Evolutionary conservation across 1,284 basidiomycete genomes (phyloP).

Genomic region (Cerioporus squamosus): DNA sequence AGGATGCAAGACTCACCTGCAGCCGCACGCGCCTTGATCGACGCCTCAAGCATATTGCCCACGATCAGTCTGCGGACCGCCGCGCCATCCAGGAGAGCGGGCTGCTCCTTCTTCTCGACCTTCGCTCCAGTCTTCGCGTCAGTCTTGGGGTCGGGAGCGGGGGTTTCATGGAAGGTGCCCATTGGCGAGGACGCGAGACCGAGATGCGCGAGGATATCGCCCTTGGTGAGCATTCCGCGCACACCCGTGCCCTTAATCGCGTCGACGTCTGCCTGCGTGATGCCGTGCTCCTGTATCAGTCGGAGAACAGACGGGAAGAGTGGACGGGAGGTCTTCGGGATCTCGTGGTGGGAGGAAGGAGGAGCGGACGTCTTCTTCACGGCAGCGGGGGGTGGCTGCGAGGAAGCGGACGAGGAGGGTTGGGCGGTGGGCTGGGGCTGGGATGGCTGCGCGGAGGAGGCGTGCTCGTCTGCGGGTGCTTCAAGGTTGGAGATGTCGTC

Average conservation of each 20-base stretch:
- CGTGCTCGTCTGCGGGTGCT: constrained; percentile 57
- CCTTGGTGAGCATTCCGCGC: constrained; percentile 92
- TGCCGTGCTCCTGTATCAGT: constrained; percentile 62
- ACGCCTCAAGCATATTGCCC: constrained; percentile 65
- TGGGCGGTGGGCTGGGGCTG: background rate
- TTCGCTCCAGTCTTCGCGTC: no score
- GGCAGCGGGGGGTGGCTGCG: constrained; percentile 16
- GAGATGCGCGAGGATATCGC: constrained; percentile 82
- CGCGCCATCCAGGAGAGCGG: constrained; percentile 64
- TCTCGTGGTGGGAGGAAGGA: constrained; percentile 29
- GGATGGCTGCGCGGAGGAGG: constrained; percentile 31
- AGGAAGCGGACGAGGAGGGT: constrained; percentile 10
- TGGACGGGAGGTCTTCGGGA: constrained; percentile 60
- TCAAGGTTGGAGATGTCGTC: constrained; percentile 91
- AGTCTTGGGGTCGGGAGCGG: constrained; percentile 37
- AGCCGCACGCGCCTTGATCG: constrained; percentile 53
- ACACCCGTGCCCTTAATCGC: constrained; percentile 80
- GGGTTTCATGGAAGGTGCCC: constrained; percentile 67
- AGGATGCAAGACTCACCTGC: constrained; percentile 44
- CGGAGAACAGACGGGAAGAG: constrained; percentile 82
- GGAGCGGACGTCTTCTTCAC: constrained; percentile 32
- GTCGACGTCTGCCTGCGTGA: constrained; percentile 56
- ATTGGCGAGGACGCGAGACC: constrained; percentile 81
- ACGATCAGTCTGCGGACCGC: constrained; percentile 76
- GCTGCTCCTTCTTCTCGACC: constrained; percentile 38